Evolutionary conservation across 305 asterid species (phyloP).

Genomic region (Fraxinus latifolia): DNA sequence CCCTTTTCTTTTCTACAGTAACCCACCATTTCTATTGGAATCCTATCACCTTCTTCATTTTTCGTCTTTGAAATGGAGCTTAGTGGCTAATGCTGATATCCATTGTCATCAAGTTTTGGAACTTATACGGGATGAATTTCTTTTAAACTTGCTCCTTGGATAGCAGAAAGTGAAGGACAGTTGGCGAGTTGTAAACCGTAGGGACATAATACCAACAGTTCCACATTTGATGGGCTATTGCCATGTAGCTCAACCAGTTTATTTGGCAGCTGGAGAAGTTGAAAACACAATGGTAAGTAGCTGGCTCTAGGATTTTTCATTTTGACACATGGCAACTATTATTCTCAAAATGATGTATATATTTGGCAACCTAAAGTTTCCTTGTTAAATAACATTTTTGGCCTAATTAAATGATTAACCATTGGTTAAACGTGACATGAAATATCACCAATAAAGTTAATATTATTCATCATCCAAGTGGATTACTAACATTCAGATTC

Average conservation of each 20-base stretch:
- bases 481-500: neutral
- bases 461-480: neutral
- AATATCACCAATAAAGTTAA: neutral
- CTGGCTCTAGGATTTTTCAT: conserved; percentile 6
- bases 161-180: conserved; percentile 81
- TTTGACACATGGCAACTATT: neutral
- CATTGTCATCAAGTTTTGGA: conserved; percentile 1
- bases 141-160: conserved; percentile 15
- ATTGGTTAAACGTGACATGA: neutral
- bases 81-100: neutral
- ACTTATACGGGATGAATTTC: neutral
- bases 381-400: neutral
- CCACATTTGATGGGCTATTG: conserved; percentile 98
- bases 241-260: conserved; percentile 95
- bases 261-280: conserved; percentile 63
- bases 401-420: neutral
- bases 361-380: neutral
- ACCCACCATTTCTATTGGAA: too few relatives aligned
- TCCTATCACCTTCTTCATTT: neutral
- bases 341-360: neutral
- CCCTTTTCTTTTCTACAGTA: too few relatives aligned
- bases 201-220: conserved; percentile 96
- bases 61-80: neutral
- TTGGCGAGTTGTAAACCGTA: conserved; percentile 91
- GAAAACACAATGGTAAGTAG: conserved; percentile 45